Evolutionary conservation across 768 basidiomycete genomes (phyloP).

Genomic region (Phaffia tasmanica): DNA sequence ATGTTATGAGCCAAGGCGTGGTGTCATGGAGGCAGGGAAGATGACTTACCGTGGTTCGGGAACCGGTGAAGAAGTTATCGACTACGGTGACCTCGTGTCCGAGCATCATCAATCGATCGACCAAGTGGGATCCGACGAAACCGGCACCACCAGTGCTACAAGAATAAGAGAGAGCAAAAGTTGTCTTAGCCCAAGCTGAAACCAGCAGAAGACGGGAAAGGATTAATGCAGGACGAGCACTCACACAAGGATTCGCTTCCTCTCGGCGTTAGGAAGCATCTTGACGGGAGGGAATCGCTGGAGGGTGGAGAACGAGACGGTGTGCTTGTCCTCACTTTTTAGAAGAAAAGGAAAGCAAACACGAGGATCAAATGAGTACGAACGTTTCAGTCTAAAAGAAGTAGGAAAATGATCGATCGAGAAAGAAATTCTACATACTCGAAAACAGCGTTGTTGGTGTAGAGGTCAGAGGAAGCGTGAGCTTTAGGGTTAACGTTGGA

Average conservation of each 20-base stretch:
- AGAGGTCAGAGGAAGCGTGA: too few relatives aligned
- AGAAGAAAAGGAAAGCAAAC: neutral
- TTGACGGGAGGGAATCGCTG: conserved; percentile 87
- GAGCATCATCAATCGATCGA: conserved; percentile 93
- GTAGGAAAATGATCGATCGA: neutral
- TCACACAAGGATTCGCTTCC: conserved; percentile 66
- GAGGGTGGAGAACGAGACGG: conserved; percentile 85
- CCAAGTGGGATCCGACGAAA: conserved; percentile 95
- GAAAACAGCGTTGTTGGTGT: neutral
- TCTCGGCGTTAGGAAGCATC: conserved; percentile 59
- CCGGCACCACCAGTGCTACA: conserved; percentile 88
- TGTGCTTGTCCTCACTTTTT: conserved; percentile 51
- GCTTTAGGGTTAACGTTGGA: conserved; percentile 9
- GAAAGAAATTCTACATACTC: neutral
- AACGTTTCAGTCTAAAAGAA: neutral
- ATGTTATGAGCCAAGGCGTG: neutral
- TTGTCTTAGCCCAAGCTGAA: neutral
- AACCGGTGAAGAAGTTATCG: conserved; percentile 98
- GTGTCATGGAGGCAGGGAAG: neutral
- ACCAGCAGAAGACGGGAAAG: neutral
- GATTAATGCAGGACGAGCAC: conserved; percentile 4
- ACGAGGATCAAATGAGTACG: too few relatives aligned
- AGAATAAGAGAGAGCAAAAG: neutral
- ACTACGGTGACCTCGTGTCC: conserved; percentile 95
- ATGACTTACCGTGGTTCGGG: conserved; percentile 83